phyloP scores from a whole-genome alignment of 805 yeast genomes.

The Cyberlindnera mycetangii region DNA sequence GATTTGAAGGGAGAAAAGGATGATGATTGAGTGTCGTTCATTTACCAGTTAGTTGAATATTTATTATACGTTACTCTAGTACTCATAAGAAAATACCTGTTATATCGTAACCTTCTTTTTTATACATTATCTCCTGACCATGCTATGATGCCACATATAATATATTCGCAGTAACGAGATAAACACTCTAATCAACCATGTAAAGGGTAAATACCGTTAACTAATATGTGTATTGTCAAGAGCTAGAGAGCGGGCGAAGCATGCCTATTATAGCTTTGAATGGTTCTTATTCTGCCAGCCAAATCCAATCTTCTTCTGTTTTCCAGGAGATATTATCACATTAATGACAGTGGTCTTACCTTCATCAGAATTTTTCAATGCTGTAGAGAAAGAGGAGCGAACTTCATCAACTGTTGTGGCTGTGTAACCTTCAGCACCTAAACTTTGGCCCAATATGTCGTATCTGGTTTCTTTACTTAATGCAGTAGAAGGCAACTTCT shows the following conservation, averaged over 20 bases:
- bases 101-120: not conserved
- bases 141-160: too few species aligned
- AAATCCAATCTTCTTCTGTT: constrained; percentile 51
- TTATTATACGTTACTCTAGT: too few species aligned
- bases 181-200: too few species aligned
- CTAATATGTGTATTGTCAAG: not conserved
- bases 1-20: constrained; percentile 1
- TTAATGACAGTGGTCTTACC: constrained; percentile 48
- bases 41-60: too few species aligned
- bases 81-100: too few species aligned
- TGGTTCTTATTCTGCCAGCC: constrained; percentile 64
- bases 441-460: constrained; percentile 49
- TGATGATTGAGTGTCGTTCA: not conserved
- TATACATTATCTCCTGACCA: too few species aligned
- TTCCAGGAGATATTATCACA: constrained; percentile 60
- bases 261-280: constrained; percentile 16
- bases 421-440: constrained; percentile 55
- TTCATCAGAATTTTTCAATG: constrained; percentile 31
- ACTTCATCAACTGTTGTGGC: constrained; percentile 44
- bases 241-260: not conserved
- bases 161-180: too few species aligned
- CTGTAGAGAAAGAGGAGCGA: constrained; percentile 30
- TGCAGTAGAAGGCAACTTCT: constrained; percentile 55
- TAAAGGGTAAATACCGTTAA: not conserved
- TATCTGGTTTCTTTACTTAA: constrained; percentile 54